Percentiles rank a stretch among this genome's conserved stretches.
Conservation (phyloP, 345 rosid species). For the Eucalyptus leucophloia region DNA sequence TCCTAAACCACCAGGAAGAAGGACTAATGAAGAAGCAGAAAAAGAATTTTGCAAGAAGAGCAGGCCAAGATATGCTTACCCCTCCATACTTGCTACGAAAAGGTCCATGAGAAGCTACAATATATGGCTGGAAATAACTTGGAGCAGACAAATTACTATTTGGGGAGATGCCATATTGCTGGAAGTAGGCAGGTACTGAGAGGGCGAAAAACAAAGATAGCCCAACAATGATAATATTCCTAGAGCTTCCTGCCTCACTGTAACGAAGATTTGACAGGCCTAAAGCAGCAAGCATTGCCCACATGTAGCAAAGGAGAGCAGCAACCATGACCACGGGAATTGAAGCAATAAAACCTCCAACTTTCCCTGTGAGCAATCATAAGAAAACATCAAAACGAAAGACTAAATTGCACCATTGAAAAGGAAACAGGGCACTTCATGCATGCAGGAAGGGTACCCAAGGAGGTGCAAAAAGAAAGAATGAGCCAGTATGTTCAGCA, state of each 20-base stretch:
- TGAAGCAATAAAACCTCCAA: conserved; percentile 93
- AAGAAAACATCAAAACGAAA: neutral
- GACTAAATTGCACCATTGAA: neutral
- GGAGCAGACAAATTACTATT: conserved; percentile 71
- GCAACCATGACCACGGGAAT: conserved; percentile 97
- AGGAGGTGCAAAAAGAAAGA: neutral
- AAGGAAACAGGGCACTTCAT: neutral
- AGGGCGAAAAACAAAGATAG: conserved; percentile 78
- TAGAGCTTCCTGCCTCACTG: conserved; percentile 97
- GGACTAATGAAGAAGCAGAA: neutral
- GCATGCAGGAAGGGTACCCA: neutral
- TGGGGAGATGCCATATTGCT: conserved; percentile 80
- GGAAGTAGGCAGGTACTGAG: conserved; percentile 90
- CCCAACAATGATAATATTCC: conserved; percentile 91
- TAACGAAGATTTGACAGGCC: conserved; percentile 93
- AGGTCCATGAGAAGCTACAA: conserved; percentile 90
- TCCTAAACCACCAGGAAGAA: neutral
- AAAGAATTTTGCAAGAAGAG: neutral
- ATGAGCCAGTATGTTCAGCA: neutral
- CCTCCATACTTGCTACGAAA: conserved; percentile 56
- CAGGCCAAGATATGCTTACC: conserved; percentile 25
- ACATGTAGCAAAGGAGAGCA: conserved; percentile 96
- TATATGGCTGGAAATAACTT: conserved; percentile 80
- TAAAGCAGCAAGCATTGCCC: conserved; percentile 92
- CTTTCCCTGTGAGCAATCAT: conserved; percentile 48